phyloP scores from a whole-genome alignment of 768 basidiomycete species.

The Galerina sulciceps region DNA sequence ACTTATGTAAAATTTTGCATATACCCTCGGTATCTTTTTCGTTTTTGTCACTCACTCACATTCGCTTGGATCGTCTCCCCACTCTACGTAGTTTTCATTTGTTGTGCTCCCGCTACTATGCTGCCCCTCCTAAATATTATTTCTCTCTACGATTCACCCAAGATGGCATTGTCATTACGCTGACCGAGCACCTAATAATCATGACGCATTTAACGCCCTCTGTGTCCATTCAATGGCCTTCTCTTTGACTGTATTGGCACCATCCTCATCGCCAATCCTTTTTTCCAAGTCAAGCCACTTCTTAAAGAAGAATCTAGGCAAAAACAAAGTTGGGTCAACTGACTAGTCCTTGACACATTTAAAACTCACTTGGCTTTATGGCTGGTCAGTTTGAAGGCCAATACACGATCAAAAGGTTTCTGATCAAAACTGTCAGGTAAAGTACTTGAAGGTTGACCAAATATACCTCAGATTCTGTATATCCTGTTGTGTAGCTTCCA shows the following conservation, averaged over 20 bases:
- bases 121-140: conserved; percentile 27
- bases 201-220: conserved; percentile 41
- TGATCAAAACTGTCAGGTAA: conserved; percentile 27
- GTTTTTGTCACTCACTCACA: conserved; percentile 37
- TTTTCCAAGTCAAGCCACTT: conserved; percentile 94
- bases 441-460: background rate
- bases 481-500: conserved; percentile 83
- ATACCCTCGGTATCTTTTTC: conserved; percentile 48
- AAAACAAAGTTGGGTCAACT: conserved; percentile 15
- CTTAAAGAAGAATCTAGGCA: conserved; percentile 87
- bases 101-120: conserved; percentile 33
- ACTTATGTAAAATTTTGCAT: conserved; percentile 46
- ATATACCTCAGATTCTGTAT: conserved; percentile 77
- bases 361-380: conserved; percentile 89
- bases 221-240: conserved; percentile 94
- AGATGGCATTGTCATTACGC: conserved; percentile 26
- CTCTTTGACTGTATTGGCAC: conserved; percentile 78
- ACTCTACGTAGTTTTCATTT: conserved; percentile 27
- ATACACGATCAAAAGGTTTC: conserved; percentile 86
- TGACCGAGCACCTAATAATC: conserved; percentile 30
- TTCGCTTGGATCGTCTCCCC: conserved; percentile 56
- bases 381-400: conserved; percentile 86
- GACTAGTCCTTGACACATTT: conserved; percentile 1
- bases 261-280: conserved; percentile 85
- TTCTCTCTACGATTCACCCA: conserved; percentile 22